These are phyloP conservation scores for Gastrolobium villosum DNA, from an alignment of 306 rosid species.

Conservation along the genomic window DNA sequence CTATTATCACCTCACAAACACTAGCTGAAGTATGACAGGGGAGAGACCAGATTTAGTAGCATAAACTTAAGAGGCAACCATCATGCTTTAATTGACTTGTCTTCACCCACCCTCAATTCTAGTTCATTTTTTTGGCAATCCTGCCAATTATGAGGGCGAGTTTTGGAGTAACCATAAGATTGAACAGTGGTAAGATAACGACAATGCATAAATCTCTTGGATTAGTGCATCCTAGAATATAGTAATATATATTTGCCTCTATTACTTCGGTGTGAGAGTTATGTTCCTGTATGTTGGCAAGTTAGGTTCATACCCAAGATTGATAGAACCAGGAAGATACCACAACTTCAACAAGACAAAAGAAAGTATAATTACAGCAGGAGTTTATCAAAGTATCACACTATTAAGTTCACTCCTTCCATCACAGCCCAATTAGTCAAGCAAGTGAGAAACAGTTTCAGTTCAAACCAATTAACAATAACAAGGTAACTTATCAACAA, in stretches of 20 bases:
- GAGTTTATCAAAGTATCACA: constrained; percentile 33
- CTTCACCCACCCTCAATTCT: not conserved
- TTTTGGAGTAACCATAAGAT: too few relatives aligned
- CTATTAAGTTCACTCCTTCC: constrained; percentile 27
- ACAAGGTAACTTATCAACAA: constrained; percentile 38
- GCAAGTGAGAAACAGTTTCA: constrained; percentile 40
- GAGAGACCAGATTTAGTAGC: not conserved
- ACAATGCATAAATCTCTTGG: not conserved
- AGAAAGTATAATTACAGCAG: constrained; percentile 17
- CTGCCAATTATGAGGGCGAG: too few relatives aligned
- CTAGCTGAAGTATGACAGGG: not conserved
- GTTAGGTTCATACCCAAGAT: not conserved
- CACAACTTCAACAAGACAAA: constrained; percentile 35
- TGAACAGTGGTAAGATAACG: not conserved
- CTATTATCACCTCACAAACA: not conserved
- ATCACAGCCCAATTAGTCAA: constrained; percentile 41
- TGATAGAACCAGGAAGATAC: not conserved
- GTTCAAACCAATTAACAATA: constrained; percentile 6
- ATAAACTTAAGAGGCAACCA: constrained; percentile 5
- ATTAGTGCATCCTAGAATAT: not conserved
- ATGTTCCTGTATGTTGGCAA: not conserved
- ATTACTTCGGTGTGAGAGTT: not conserved
- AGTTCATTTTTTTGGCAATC: too few relatives aligned
- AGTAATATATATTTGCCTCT: not conserved
- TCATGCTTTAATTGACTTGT: not conserved